A percentile compares a stretch with the other conserved stretches of the same genome.
These are phyloP conservation scores for Jaapia argillacea DNA, from an alignment of 768 basidiomycete species.

Conservation along the genomic window DNA sequence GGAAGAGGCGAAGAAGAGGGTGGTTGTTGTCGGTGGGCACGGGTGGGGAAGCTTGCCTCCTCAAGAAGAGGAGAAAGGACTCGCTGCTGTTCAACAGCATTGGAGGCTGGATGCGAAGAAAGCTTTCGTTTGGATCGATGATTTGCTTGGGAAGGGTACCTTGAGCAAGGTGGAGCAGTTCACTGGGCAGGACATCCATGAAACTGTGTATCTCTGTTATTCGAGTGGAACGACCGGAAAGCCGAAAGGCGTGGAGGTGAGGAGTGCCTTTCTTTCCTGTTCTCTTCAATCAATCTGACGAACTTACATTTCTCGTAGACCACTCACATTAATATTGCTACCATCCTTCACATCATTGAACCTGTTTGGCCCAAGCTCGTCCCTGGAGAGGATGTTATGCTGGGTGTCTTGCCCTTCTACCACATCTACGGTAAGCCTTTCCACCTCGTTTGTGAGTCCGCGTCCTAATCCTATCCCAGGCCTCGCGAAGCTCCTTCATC, in stretches of 20 bases:
- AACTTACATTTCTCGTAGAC: not conserved
- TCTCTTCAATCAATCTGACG: not conserved
- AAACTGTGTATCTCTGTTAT: conserved; percentile 61
- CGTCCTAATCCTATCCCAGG: conserved; percentile 32
- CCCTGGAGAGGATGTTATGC: conserved; percentile 35
- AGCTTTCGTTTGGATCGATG: not conserved
- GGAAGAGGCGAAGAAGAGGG: conserved; percentile 37
- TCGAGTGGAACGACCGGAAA: conserved; percentile 65
- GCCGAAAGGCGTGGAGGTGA: conserved; percentile 58
- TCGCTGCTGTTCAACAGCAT: too few relatives aligned
- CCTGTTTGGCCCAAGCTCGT: conserved; percentile 30
- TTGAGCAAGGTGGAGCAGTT: conserved; percentile 46
- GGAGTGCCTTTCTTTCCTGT: not conserved
- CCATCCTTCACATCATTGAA: conserved; percentile 40
- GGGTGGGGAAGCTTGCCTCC: not conserved
- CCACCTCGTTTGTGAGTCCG: not conserved
- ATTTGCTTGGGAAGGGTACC: conserved; percentile 36
- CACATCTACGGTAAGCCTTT: conserved; percentile 35
- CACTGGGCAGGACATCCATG: conserved; percentile 38
- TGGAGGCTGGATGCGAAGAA: not conserved
- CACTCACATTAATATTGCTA: conserved; percentile 56
- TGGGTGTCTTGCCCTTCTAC: conserved; percentile 56
- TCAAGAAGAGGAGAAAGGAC: not conserved
- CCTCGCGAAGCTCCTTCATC: conserved; percentile 50
- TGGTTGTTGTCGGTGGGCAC: conserved; percentile 39